Percentiles rank a stretch among this genome's conserved stretches.
Evolutionary conservation across 2,329 filamentous ascomycete genomes (phyloP).

Genomic region (Hortaea werneckii): DNA sequence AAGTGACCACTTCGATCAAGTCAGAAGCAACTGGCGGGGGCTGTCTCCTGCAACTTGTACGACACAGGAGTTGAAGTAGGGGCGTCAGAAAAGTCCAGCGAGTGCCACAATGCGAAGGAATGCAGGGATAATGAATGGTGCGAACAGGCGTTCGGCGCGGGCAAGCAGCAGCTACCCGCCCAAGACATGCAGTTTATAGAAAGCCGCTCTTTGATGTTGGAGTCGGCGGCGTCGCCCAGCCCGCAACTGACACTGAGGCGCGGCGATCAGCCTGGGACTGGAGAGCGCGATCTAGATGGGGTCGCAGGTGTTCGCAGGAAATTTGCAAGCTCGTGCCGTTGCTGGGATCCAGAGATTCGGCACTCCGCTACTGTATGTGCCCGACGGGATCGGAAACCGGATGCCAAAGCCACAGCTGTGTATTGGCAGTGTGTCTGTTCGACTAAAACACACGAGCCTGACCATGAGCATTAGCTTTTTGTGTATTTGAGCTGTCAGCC

Average conservation of each 20-base stretch:
- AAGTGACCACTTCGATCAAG: slow-evolving; percentile 17
- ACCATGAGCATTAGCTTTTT: too few species aligned
- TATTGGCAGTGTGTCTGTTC: slow-evolving; percentile 18
- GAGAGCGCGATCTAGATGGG: slow-evolving; percentile 10
- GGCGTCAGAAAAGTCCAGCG: slow-evolving; percentile 12
- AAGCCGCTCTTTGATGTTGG: slow-evolving; percentile 18
- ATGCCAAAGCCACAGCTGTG: slow-evolving; percentile 19
- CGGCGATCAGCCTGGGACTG: neutral
- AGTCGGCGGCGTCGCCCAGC: slow-evolving; percentile 12
- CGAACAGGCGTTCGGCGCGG: slow-evolving; percentile 8
- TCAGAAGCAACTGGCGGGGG: slow-evolving; percentile 11
- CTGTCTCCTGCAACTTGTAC: slow-evolving; percentile 26
- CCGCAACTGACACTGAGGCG: slow-evolving; percentile 6
- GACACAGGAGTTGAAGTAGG: slow-evolving; percentile 18
- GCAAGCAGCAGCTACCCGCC: slow-evolving; percentile 23
- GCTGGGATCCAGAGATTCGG: slow-evolving; percentile 21
- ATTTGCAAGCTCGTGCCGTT: slow-evolving; percentile 26
- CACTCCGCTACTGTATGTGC: slow-evolving; percentile 22
- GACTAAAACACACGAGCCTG: slow-evolving; percentile 9
- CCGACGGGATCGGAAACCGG: slow-evolving; percentile 19
- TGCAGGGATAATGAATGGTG: slow-evolving; percentile 7
- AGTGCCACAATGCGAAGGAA: slow-evolving; percentile 10
- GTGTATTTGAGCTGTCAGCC: neutral
- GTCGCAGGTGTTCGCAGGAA: slow-evolving; percentile 28
- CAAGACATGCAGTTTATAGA: slow-evolving; percentile 24